These are phyloP conservation scores for Magnusiomyces suaveolens DNA, from an alignment of 1,139 yeast species.

Conservation along the genomic window DNA sequence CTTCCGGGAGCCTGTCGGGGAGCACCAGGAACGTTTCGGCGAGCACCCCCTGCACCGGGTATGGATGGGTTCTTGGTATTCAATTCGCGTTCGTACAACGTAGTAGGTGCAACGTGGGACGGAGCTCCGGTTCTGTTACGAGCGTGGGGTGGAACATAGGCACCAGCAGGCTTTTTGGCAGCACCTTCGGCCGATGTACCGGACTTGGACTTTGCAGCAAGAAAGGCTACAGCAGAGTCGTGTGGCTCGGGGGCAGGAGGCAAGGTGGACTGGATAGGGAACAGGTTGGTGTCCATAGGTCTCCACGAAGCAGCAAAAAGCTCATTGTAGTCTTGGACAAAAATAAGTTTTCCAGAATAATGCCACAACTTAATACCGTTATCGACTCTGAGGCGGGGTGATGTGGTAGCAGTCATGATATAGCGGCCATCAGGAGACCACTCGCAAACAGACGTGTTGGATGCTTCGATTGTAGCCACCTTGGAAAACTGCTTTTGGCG, in stretches of 20 bases:
- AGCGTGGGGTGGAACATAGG: conserved; percentile 95
- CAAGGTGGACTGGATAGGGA: conserved; percentile 46
- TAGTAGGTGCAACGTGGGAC: conserved; percentile 29
- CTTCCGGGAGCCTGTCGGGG: conserved; percentile 35
- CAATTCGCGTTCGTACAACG: conserved; percentile 27
- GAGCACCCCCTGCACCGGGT: conserved; percentile 15
- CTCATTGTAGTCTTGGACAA: conserved; percentile 69
- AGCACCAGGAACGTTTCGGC: conserved; percentile 3
- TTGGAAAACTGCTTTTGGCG: conserved; percentile 78
- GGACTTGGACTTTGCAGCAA: conserved; percentile 17
- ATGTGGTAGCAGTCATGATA: conserved; percentile 89
- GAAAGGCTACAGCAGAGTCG: conserved; percentile 35
- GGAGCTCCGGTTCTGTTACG: conserved; percentile 35
- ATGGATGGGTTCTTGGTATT: conserved; percentile 18
- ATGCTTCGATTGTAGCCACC: conserved; percentile 75
- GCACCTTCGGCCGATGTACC: conserved; percentile 18
- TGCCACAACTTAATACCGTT: conserved; percentile 94
- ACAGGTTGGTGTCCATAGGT: conserved; percentile 50
- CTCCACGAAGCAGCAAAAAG: conserved; percentile 79
- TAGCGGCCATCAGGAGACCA: conserved; percentile 99
- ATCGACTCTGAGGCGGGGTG: conserved; percentile 94
- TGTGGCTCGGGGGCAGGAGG: conserved; percentile 61
- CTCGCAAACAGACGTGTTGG: conserved; percentile 89
- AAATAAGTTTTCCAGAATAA: conserved; percentile 72
- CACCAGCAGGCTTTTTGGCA: conserved; percentile 57